Percentiles rank a stretch among this genome's conserved stretches.
These are phyloP conservation scores for Phylloporus gajari DNA, from an alignment of 1,284 basidiomycete genomes.

Conservation along the genomic window DNA sequence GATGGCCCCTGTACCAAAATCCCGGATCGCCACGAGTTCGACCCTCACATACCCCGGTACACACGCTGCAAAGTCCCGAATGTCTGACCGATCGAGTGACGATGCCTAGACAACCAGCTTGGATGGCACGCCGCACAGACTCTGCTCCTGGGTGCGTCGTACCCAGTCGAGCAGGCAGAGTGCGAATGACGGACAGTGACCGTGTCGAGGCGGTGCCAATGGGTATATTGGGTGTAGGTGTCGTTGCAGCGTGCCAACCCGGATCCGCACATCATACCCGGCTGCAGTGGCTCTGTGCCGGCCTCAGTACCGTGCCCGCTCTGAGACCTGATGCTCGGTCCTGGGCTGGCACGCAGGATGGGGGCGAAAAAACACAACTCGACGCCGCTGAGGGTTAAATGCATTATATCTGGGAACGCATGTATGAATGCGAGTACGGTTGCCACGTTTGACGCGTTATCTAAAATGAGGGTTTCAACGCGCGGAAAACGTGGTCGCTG, in stretches of 20 bases:
- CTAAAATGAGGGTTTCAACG: constrained; percentile 39
- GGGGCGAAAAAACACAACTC: constrained; percentile 39
- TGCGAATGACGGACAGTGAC: constrained; percentile 38
- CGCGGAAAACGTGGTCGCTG: constrained; percentile 37
- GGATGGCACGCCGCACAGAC: constrained; percentile 22
- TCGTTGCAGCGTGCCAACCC: not conserved
- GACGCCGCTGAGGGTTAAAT: constrained; percentile 39
- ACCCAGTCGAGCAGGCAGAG: no score
- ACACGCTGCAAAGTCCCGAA: constrained; percentile 28
- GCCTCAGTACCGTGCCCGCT: constrained; percentile 6
- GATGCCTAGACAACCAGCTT: constrained; percentile 29
- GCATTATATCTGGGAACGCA: constrained; percentile 33
- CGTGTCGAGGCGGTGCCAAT: constrained; percentile 31
- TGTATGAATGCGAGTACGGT: constrained; percentile 40
- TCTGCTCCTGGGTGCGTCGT: no score
- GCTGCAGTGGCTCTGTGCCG: constrained; percentile 1
- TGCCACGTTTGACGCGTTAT: constrained; percentile 38
- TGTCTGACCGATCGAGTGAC: constrained; percentile 25
- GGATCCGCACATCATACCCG: not conserved
- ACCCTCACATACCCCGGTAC: constrained; percentile 23
- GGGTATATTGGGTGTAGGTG: not conserved
- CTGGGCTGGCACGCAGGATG: constrained; percentile 20
- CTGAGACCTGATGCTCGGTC: not conserved
- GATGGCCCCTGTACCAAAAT: not conserved
- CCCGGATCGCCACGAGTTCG: constrained; percentile 21